These are phyloP conservation scores for Corymbia calophylla DNA, from an alignment of 441 rosid genomes.

Conservation along the genomic window DNA sequence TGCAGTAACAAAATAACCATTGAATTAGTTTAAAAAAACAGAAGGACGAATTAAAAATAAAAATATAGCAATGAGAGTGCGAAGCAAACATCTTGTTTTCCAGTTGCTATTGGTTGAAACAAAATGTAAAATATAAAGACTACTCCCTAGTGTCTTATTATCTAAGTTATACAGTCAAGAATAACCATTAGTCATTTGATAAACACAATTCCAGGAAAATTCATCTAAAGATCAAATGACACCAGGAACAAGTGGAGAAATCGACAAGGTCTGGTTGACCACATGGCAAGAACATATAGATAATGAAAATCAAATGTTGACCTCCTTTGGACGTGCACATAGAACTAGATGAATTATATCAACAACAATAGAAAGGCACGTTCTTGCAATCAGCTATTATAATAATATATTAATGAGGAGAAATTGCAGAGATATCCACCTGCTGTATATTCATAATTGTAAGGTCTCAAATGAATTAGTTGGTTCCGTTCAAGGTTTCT, in stretches of 20 bases:
- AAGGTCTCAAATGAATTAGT: background rate
- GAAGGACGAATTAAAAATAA: background rate
- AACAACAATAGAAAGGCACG: background rate
- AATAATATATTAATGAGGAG: background rate
- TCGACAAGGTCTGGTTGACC: too few species aligned
- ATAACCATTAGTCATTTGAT: too few species aligned
- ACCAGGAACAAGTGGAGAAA: too few species aligned
- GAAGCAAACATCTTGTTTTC: background rate
- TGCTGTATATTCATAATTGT: background rate
- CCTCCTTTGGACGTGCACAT: background rate
- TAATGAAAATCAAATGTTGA: too few species aligned
- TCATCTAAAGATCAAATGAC: too few species aligned
- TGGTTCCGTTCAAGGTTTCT: background rate
- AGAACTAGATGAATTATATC: background rate
- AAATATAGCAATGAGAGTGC: background rate
- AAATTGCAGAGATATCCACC: background rate
- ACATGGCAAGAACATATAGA: too few species aligned
- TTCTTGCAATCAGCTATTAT: background rate
- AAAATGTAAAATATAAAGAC: background rate
- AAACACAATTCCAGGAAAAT: too few species aligned
- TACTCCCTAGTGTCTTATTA: background rate
- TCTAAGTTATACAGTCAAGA: background rate
- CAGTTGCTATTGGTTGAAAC: background rate
- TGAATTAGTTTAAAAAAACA: background rate
- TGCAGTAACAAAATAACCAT: background rate